Conservation (phyloP, 202 grass and related monocot species). For the Setaria italica region DNA sequence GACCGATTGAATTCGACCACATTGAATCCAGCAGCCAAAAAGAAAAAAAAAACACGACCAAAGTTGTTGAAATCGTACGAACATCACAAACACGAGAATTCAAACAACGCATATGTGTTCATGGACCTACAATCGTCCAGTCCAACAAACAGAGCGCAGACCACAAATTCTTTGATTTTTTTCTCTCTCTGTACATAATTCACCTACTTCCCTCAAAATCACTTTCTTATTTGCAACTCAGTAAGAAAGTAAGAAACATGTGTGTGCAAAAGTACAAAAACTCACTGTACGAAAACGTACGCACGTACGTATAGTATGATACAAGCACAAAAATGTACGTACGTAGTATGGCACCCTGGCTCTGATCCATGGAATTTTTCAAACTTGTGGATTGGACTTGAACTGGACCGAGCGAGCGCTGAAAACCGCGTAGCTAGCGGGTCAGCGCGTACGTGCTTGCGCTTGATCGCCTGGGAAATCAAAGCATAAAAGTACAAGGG, state of each 20-base stretch:
- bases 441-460: neutral
- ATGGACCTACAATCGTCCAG: neutral
- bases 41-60: neutral
- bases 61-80: neutral
- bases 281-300: too few species aligned
- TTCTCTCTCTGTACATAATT: neutral
- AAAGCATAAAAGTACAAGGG: conserved; percentile 11
- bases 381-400: neutral
- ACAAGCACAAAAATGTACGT: too few species aligned
- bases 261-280: neutral
- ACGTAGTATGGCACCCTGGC: neutral
- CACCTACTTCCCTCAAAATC: neutral
- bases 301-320: neutral
- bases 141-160: neutral
- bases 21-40: neutral
- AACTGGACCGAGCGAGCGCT: conserved; percentile 3
- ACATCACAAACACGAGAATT: neutral
- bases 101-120: neutral
- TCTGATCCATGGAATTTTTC: neutral
- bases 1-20: neutral
- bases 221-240: neutral
- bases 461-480: neutral
- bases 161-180: neutral
- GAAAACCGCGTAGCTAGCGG: conserved; percentile 14
- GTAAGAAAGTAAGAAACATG: neutral